Base-by-base conservation (phyloP, 2,329 filamentous ascomycete genomes). In the Ceratocystis cacaofunesta region DNA sequence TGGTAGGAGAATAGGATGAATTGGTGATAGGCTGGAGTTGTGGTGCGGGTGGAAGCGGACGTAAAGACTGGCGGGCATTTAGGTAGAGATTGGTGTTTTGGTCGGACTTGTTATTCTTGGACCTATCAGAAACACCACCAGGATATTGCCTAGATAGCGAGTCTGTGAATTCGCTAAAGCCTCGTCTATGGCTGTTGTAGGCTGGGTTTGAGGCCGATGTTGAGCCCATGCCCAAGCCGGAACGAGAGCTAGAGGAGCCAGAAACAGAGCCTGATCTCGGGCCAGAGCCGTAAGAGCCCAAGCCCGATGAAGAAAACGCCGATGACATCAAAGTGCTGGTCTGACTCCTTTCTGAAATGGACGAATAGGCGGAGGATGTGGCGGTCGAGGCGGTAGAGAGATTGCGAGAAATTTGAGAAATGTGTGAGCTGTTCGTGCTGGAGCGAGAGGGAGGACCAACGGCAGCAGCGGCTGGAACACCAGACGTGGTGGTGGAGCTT, bases 21-120 rank as follows among this genome's bases (percentile, higher is more conserved):
- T 46, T 44, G 44, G 60, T 50, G 15, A 41, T 19, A 10, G 64
- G 62, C 19, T 64, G 64, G 19, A 65, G 70, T 17, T 78, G 82
- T 2, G 88, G 86, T 0, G 82, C 78, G 72, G 89, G 87, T 2
- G 86, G 83, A 5, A 91, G 79, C 28, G 88, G 88, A 61, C 90
- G 85, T 68, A 95, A 78, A 25, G 89, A 91, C 71, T 89, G 87
- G 64, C 90, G 86, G 68, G 88, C 82, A 69, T 81, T 86, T 69
- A 83, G 84, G 72, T 90, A 92, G 68, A 86, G 79, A 70, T 83
- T 85, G 43, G 85, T 83, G n/a, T 83, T 73, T 66, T 74, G 75
- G 70, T 77, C 70, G 68, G 71, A 36, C 10, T 43, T 65, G 41
- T 52, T 65, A 22, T 52, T 57, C 30, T 68, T 68, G 52, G 64